Evolutionary conservation across 805 yeast species (phyloP).

Genomic region (Candida hungchunana): DNA sequence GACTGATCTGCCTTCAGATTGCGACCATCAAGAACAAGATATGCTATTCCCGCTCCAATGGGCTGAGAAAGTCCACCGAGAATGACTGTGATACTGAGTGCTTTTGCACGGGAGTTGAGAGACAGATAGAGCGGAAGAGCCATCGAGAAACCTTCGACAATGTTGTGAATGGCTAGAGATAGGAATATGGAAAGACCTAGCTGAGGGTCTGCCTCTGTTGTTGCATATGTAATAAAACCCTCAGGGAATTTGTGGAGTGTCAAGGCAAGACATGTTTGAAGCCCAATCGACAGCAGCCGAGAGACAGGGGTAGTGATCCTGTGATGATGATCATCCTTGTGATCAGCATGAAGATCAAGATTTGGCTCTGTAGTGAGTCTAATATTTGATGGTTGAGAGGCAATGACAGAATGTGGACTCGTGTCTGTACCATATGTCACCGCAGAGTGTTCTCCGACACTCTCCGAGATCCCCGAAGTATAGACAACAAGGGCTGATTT

Average conservation of each 20-base stretch:
- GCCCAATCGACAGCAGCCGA: constrained; percentile 76
- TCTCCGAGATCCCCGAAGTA: constrained; percentile 12
- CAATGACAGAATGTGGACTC: constrained; percentile 2
- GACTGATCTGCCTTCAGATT: constrained; percentile 31
- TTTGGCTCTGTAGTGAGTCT: constrained; percentile 23
- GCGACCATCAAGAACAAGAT: constrained; percentile 40
- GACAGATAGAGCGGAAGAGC: constrained; percentile 85
- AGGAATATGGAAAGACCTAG: constrained; percentile 79
- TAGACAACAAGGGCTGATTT: constrained; percentile 23
- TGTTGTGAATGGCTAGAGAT: constrained; percentile 84
- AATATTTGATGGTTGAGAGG: constrained; percentile 10
- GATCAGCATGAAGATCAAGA: constrained; percentile 27
- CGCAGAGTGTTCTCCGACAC: no score
- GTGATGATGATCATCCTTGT: constrained; percentile 63
- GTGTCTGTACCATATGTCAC: no score
- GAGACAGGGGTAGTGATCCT: constrained; percentile 75
- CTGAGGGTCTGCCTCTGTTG: constrained; percentile 59
- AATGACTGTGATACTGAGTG: constrained; percentile 58
- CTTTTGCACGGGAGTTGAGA: constrained; percentile 54
- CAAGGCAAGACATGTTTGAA: constrained; percentile 86
- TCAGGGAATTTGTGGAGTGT: constrained; percentile 92
- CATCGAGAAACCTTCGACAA: constrained; percentile 93
- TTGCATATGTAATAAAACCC: constrained; percentile 85
- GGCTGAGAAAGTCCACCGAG: constrained; percentile 89
- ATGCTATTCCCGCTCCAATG: constrained; percentile 77